Conservation (phyloP, 306 rosid species). For the Datisca glomerata region DNA sequence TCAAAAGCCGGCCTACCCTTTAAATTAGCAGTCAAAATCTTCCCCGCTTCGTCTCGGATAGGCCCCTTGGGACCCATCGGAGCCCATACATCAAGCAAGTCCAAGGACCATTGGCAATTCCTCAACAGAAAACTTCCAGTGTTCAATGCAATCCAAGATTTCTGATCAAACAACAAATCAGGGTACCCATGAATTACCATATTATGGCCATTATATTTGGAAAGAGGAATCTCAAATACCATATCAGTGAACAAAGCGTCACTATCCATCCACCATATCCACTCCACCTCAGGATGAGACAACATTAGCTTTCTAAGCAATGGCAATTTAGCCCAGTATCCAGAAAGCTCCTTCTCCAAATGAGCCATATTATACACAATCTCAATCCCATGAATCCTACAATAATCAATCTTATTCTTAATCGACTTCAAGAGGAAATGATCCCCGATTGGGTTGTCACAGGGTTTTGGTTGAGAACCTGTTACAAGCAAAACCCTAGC, state of each 20-base stretch:
- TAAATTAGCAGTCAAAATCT: conserved; percentile 63
- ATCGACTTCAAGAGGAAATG: conserved; percentile 62
- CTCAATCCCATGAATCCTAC: conserved; percentile 85
- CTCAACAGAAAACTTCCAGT: conserved; percentile 76
- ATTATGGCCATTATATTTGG: conserved; percentile 45
- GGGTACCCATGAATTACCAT: conserved; percentile 85
- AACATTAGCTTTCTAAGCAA: conserved; percentile 72
- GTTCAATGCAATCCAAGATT: conserved; percentile 85
- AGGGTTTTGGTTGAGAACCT: conserved; percentile 82
- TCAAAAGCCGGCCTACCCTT: too few relatives aligned
- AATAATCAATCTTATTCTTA: conserved; percentile 85
- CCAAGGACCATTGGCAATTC: conserved; percentile 90
- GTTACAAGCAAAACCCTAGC: conserved; percentile 61
- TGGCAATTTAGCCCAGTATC: conserved; percentile 91
- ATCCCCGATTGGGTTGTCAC: conserved; percentile 83
- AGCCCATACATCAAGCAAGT: conserved; percentile 91
- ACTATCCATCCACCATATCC: too few relatives aligned
- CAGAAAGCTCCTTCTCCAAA: conserved; percentile 76
- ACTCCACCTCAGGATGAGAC: conserved; percentile 98
- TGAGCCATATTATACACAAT: conserved; percentile 85
- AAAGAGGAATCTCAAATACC: conserved; percentile 62
- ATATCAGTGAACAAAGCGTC: conserved; percentile 85
- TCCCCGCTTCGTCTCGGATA: conserved; percentile 65
- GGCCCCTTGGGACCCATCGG: conserved; percentile 92
- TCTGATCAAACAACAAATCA: conserved; percentile 74